Conservation (phyloP, 1,284 basidiomycete species). For the Amylostereum areolatum region DNA sequence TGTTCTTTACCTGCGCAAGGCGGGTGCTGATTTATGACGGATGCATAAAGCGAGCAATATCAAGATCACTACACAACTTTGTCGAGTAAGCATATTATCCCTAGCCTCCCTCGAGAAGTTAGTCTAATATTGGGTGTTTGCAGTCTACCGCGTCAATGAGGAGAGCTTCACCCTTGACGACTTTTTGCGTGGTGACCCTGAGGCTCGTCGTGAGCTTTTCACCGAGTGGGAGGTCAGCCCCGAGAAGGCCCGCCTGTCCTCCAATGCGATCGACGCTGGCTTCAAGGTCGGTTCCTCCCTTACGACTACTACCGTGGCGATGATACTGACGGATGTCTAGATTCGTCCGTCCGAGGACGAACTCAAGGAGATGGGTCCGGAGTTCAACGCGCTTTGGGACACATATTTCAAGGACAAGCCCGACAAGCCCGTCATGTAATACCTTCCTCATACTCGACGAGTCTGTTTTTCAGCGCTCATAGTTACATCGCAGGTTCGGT, state of each 20-base stretch:
- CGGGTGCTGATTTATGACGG: background rate
- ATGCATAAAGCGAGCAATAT: slow-evolving; percentile 68
- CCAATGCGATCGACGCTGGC: slow-evolving; percentile 68
- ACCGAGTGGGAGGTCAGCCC: slow-evolving; percentile 64
- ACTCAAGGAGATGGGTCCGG: slow-evolving; percentile 71
- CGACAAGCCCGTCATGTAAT: slow-evolving; percentile 67
- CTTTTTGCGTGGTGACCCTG: slow-evolving; percentile 62
- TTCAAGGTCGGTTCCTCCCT: slow-evolving; percentile 46
- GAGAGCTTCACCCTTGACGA: slow-evolving; percentile 59
- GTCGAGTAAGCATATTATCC: slow-evolving; percentile 34
- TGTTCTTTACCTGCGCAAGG: background rate
- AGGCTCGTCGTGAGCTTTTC: slow-evolving; percentile 55
- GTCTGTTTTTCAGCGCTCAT: too few relatives aligned
- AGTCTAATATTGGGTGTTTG: slow-evolving; percentile 2
- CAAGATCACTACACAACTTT: slow-evolving; percentile 72
- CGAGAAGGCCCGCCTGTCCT: slow-evolving; percentile 61
- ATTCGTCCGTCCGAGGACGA: slow-evolving; percentile 65
- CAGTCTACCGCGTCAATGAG: slow-evolving; percentile 64
- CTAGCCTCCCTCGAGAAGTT: background rate
- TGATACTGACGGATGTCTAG: slow-evolving; percentile 19
- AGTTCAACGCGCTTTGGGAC: slow-evolving; percentile 63
- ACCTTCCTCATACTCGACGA: background rate
- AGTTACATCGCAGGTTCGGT: slow-evolving; percentile 32
- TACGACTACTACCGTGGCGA: too few relatives aligned
- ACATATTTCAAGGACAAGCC: slow-evolving; percentile 71